These are phyloP conservation scores for Crassisporium funariophilum DNA, from an alignment of 768 basidiomycete genomes.

Conservation along the genomic window DNA sequence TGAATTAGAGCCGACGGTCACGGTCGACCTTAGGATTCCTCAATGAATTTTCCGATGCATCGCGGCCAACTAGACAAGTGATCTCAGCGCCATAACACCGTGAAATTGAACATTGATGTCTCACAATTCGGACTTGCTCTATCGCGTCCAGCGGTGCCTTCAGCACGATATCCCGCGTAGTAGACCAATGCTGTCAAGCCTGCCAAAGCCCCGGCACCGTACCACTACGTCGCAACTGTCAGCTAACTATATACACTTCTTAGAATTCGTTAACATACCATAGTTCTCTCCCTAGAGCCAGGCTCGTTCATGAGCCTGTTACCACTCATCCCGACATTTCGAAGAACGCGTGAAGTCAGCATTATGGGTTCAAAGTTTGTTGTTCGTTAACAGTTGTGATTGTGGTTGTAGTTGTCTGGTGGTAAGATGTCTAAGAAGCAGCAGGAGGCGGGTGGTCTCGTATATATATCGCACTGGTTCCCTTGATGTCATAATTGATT, in stretches of 20 bases:
- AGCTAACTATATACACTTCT: not conserved
- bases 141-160: slow-evolving; percentile 15
- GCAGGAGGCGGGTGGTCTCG: not conserved
- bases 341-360: slow-evolving; percentile 26
- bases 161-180: slow-evolving; percentile 27
- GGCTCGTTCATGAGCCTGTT: slow-evolving; percentile 25
- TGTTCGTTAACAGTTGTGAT: not conserved
- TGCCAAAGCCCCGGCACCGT: slow-evolving; percentile 25
- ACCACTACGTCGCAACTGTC: slow-evolving; percentile 12
- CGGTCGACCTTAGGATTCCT: too few relatives aligned
- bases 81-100: too few relatives aligned
- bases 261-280: slow-evolving; percentile 9
- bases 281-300: slow-evolving; percentile 15
- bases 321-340: slow-evolving; percentile 21
- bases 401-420: not conserved
- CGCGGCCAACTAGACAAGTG: too few relatives aligned
- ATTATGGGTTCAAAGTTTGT: slow-evolving; percentile 14
- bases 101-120: too few relatives aligned
- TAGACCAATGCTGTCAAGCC: slow-evolving; percentile 27
- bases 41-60: too few relatives aligned
- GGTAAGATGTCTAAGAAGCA: not conserved
- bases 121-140: too few relatives aligned
- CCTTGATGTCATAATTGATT: too few relatives aligned
- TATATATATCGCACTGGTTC: too few relatives aligned
- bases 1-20: too few relatives aligned